phyloP scores from a whole-genome alignment of 169 alveolate species.

The Eimeria zaria region DNA sequence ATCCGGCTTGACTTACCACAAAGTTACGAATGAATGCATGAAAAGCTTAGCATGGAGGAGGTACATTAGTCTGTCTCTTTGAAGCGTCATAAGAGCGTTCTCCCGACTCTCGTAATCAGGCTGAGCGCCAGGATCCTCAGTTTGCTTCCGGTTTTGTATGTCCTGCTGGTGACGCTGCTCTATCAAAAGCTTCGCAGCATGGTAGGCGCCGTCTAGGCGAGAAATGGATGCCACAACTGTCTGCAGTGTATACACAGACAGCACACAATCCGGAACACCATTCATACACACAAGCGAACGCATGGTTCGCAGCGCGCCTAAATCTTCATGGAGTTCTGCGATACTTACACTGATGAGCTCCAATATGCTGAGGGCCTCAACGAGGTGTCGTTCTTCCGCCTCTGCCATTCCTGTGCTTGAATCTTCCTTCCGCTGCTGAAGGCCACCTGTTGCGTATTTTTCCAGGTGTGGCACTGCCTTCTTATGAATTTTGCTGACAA shows the following conservation, averaged over 20 bases:
- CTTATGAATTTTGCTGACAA: conserved; percentile 70
- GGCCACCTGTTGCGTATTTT: conserved; percentile 18
- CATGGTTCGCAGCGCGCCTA: not conserved
- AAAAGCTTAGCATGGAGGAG: conserved; percentile 60
- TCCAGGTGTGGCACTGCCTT: conserved; percentile 62
- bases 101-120: not conserved
- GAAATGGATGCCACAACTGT: conserved; percentile 48
- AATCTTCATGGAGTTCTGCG: not conserved
- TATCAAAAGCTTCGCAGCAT: conserved; percentile 56
- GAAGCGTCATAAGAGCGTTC: not conserved
- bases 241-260: not conserved
- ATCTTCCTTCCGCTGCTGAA: conserved; percentile 4
- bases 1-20: conserved; percentile 27
- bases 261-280: not conserved
- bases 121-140: not conserved
- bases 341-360: conserved; percentile 56
- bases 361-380: conserved; percentile 45
- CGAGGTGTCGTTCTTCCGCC: conserved; percentile 16
- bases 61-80: conserved; percentile 34
- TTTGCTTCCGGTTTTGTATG: not conserved
- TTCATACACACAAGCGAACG: not conserved
- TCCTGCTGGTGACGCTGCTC: conserved; percentile 63
- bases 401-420: conserved; percentile 31
- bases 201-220: conserved; percentile 69
- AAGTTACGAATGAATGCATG: conserved; percentile 43